These are phyloP conservation scores for Penicillium odoratum DNA, from an alignment of 495 filamentous ascomycete genomes.

Conservation along the genomic window DNA sequence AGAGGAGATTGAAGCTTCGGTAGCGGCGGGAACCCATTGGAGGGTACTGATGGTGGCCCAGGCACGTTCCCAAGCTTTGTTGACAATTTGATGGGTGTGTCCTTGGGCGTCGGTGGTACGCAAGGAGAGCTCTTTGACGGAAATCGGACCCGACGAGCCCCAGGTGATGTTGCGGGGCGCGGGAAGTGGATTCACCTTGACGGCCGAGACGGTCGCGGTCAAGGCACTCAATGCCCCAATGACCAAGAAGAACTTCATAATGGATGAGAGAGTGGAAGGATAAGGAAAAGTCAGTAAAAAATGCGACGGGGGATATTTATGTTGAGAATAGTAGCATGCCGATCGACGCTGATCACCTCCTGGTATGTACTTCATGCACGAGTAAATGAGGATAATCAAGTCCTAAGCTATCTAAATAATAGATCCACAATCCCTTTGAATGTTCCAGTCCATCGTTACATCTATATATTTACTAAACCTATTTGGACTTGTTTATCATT, in stretches of 20 bases:
- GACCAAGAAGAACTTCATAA: slow-evolving; percentile 35
- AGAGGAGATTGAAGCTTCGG: slow-evolving; percentile 47
- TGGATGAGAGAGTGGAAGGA: slow-evolving; percentile 10
- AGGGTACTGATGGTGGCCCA: slow-evolving; percentile 45
- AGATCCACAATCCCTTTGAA: slow-evolving; percentile 10
- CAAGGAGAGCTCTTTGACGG: slow-evolving; percentile 30
- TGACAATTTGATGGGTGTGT: slow-evolving; percentile 29
- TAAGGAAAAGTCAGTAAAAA: background rate
- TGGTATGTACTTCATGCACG: slow-evolving; percentile 14
- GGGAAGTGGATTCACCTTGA: slow-evolving; percentile 56
- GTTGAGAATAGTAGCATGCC: slow-evolving; percentile 16
- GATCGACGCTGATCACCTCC: slow-evolving; percentile 19
- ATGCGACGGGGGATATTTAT: slow-evolving; percentile 20
- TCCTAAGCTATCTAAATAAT: background rate
- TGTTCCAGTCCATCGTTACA: slow-evolving; percentile 25
- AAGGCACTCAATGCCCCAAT: slow-evolving; percentile 28
- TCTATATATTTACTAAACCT: slow-evolving; percentile 6
- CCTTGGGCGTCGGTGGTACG: slow-evolving; percentile 22
- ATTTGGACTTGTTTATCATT: background rate
- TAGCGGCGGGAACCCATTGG: slow-evolving; percentile 54
- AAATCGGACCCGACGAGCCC: slow-evolving; percentile 51
- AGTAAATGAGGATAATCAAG: slow-evolving; percentile 2
- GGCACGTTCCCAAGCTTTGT: slow-evolving; percentile 49
- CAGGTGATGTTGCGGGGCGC: slow-evolving; percentile 54
- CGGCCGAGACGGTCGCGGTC: slow-evolving; percentile 34